Evolutionary conservation across 306 rosid species (phyloP).

Genomic region (Cicer judaicum): DNA sequence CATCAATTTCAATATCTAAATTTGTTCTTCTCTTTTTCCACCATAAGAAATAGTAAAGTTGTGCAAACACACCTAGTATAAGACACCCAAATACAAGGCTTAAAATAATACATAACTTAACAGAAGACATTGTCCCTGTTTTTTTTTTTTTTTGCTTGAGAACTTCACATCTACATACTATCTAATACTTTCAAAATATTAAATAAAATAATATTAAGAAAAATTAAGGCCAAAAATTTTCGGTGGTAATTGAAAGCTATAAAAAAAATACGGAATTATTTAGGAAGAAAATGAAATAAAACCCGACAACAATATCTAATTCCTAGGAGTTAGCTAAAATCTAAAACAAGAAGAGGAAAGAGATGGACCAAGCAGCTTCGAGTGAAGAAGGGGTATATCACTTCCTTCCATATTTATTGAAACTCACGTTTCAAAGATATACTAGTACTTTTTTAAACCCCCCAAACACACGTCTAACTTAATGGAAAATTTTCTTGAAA

Average conservation of each 20-base stretch:
- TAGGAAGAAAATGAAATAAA: slow-evolving; percentile 7
- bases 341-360: slow-evolving; percentile 16
- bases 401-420: slow-evolving; percentile 33
- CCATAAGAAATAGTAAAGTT: slow-evolving; percentile 81
- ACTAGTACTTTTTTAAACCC: slow-evolving; percentile 30
- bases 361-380: slow-evolving; percentile 33
- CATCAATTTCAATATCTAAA: slow-evolving; percentile 59
- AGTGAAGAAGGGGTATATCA: not conserved
- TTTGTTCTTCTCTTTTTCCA: slow-evolving; percentile 66
- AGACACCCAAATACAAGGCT: slow-evolving; percentile 76
- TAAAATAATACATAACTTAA: slow-evolving; percentile 65
- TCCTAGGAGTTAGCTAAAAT: slow-evolving; percentile 22
- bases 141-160: slow-evolving; percentile 4
- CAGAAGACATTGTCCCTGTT: slow-evolving; percentile 53
- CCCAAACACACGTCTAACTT: slow-evolving; percentile 49
- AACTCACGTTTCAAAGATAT: slow-evolving; percentile 40
- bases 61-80: slow-evolving; percentile 65
- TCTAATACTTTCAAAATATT: not conserved
- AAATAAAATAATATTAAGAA: not conserved
- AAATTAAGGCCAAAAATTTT: slow-evolving; percentile 3
- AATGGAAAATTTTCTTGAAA: slow-evolving; percentile 35
- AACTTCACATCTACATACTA: slow-evolving; percentile 57
- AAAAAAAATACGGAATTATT: not conserved
- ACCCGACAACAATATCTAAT: not conserved
- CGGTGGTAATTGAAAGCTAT: slow-evolving; percentile 26